Evolutionary conservation across 495 filamentous ascomycete species (phyloP), one percentile per base, ranked within the genome.

Genomic region (Sporormia fimetaria): DNA sequence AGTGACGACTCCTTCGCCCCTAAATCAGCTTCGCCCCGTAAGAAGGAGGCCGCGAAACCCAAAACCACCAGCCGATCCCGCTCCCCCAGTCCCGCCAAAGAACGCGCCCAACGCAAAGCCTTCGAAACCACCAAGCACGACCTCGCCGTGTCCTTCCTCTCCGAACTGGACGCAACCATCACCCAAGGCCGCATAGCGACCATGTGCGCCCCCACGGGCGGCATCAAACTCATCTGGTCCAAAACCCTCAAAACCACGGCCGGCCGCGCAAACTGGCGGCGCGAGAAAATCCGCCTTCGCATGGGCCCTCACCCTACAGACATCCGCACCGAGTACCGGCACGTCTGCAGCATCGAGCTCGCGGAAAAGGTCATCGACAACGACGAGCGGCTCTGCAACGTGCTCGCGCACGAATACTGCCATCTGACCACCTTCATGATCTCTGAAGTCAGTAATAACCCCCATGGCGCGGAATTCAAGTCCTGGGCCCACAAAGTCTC

Each of bases 361-460:
- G 81, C 88, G 0, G 75, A 81, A 38, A 87, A 86, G 43, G 80
- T 98, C 33, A 82, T 96, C 37, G 70, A 79, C 57, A 73, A 78
- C 56, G 47, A 54, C 22, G 66, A 83, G 30, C 76, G 86, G 15
- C 68, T 98, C 15, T 66, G 87, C 33, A 93, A 94, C 58, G 83
- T 83, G 0, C 54, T 95, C 15, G 84, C 87, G 2, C 90, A 98
- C 59, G 90, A 98, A 49, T 98, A 86, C 66, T 95, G 88, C 61
- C 90, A 98, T 57, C 67, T 96, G 1, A 78, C 83, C 21, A 87
- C 82, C 53, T 92, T 81, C 60, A 85, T 95, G 68, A 67, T 95
- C 34, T 73, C 68, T 22, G 68, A 75, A 11, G 62, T 81, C 16
- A 68, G 67, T 15, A 73, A 73, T 22, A 70, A 81, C 40, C 80